Evolutionary conservation across 2,329 filamentous ascomycete genomes (phyloP), one percentile per base, ranked within the genome.

Genomic region (Cladorrhinum sp.): DNA sequence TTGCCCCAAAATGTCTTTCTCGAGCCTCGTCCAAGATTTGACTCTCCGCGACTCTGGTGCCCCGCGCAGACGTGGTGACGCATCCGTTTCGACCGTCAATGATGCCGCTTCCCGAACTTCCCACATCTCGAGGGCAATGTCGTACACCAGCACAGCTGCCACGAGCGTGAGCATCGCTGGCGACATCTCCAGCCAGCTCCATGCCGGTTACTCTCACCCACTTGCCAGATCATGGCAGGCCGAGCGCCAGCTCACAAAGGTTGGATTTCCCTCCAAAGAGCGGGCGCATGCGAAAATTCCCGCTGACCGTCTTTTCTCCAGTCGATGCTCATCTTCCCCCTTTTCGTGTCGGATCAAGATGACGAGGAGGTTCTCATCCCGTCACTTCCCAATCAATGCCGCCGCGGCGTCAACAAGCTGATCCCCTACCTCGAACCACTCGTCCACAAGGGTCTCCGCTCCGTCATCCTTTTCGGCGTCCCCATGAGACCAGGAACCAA

Each of bases 261-360:
- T 91, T n/a, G n/a, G 68, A 60, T 4, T 4, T 5, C 33, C 14
- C 33, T 10, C 9, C 33, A 9, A 16, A 36, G 3, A 36, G 12
- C 33, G 12, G 33, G 33, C 33, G 33, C 33, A 36, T 36, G 28
- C 12, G 50, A 24, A n/a, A 28, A 39, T 10, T 56, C 26, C 26
- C 46, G 49, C 63, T 53, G 50, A 67, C 66, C 12, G 14, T 26
- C 5, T 39, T 18, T 53, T 16, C n/a, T 18, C 2, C 70, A 96
- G 92, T 95, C 93, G 39, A 98, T 98, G 95, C 88, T 99, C 71
- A 97, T 99, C 71, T 98, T 96, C 77, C 95, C 95, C 12, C 84
- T 99, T 67, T 99, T 99, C 80, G 86, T 99, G 66, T 96, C 95
- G 70, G 95, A 99, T 76, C 86, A 91, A 72, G 90, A 94, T 36